Evolutionary conservation across 2,329 filamentous ascomycete genomes (phyloP), one percentile per base, ranked within the genome.

Genomic region (Pseudocercospora vitis): DNA sequence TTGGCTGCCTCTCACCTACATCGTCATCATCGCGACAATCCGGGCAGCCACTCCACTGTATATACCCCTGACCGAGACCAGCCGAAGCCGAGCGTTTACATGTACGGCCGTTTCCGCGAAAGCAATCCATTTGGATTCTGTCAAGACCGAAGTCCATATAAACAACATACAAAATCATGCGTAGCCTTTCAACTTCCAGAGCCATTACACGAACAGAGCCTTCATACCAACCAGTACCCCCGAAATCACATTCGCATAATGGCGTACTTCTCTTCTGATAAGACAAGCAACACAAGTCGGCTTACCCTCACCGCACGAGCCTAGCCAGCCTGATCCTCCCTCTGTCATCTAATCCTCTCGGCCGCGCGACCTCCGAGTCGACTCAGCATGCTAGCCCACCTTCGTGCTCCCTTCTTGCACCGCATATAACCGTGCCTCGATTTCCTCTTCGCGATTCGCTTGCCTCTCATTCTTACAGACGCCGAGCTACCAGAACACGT

Each of bases 381-480:
- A n/a, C 16, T 24, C 37, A 21, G 24, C n/a, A 28, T 11, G 9
- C 40, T 29, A 7, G 37, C 48, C 19, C 28, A 50, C 48, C 48
- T 50, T 44, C 11, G 46, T 39, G n/a, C 49, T 7, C 9, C 49
- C 49, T 32, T 51, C 29, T 51, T 51, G 28, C 48, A 51, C 12
- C 37, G 8, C 2, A 19, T 26, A 18, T 39, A 51, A 4, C 49
- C 49, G 19, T 42, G 40, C 16, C 49, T 29, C 26, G 49, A 51
- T 39, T 51, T 51, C 14, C 48, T 29, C 12, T 50, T 24, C 16
- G 48, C 31, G 14, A 37, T 37, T 32, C 48, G 24, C 18, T 48
- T 48, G 3, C 28, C 28, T 23, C 33, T 48, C 1, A n/a, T 29
- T 6, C 16, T 23, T 12, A 12, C n/a, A 40, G 19, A 19, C 16